Conservation (phyloP, 1,139 yeast species). For the Suhomyces chickasaworum region DNA sequence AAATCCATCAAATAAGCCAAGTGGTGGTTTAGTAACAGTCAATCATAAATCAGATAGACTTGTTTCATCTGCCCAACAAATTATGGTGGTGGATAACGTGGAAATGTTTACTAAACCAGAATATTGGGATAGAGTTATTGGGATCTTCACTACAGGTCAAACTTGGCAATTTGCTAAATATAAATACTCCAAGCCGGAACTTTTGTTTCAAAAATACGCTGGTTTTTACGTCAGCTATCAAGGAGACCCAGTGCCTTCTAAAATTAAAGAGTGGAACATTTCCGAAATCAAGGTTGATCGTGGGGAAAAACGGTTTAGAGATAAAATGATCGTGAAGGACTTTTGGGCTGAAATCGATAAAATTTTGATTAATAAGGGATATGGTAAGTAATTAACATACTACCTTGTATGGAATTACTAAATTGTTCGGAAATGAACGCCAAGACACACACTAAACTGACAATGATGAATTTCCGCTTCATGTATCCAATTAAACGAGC, state of each 20-base stretch:
- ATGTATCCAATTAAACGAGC: too few relatives aligned
- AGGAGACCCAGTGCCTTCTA: constrained; percentile 79
- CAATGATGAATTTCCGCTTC: too few relatives aligned
- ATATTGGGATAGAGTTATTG: constrained; percentile 96
- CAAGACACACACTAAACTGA: too few relatives aligned
- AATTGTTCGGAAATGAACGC: too few relatives aligned
- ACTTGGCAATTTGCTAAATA: constrained; percentile 94
- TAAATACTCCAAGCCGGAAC: constrained; percentile 78
- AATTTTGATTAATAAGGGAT: constrained; percentile 51
- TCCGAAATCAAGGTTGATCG: constrained; percentile 76
- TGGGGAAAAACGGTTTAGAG: constrained; percentile 77
- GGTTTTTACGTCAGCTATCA: constrained; percentile 79
- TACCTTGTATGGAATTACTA: too few relatives aligned
- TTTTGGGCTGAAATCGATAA: constrained; percentile 81
- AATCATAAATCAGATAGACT: constrained; percentile 59
- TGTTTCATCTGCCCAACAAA: constrained; percentile 55
- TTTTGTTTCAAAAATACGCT: constrained; percentile 76
- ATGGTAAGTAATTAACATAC: constrained; percentile 24
- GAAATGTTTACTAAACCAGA: constrained; percentile 91
- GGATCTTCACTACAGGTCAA: constrained; percentile 95
- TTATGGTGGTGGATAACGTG: constrained; percentile 83
- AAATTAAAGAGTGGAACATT: constrained; percentile 86
- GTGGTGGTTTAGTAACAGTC: constrained; percentile 51
- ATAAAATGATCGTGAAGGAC: constrained; percentile 79
- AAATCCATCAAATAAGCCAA: constrained; percentile 39